Evolutionary conservation across 1,284 basidiomycete genomes (phyloP).

Genomic region (Sphaerobolus stellatus): DNA sequence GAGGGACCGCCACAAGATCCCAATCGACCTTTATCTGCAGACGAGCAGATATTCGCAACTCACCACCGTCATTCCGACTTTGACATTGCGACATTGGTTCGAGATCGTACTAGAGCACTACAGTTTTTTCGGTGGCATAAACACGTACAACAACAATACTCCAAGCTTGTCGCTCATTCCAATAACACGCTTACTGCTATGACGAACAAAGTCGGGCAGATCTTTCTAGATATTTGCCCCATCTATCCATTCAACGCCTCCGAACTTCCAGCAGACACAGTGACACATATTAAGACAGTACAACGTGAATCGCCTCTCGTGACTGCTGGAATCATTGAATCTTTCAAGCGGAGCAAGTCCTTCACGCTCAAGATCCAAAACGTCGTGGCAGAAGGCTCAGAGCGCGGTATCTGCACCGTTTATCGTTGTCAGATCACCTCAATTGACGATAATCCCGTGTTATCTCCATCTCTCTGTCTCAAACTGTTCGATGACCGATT

Average conservation of each 20-base stretch:
- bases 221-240: neutral
- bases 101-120: neutral
- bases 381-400: neutral
- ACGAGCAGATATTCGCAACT: neutral
- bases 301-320: neutral
- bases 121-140: no score
- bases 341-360: neutral
- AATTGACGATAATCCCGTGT: conserved; percentile 18
- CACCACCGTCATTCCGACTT: neutral
- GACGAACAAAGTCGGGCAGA: neutral
- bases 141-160: neutral
- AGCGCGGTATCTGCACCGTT: neutral
- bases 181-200: neutral
- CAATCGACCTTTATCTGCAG: neutral
- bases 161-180: neutral
- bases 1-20: neutral
- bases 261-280: neutral
- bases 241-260: neutral
- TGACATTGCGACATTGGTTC: neutral
- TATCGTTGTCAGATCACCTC: conserved; percentile 20
- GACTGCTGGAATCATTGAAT: neutral
- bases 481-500: conserved; percentile 27
- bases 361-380: neutral
- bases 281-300: neutral
- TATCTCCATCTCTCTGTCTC: conserved; percentile 20